Evolutionary conservation across 179 eudicot species (phyloP).

Genomic region (Camellia oleifera): DNA sequence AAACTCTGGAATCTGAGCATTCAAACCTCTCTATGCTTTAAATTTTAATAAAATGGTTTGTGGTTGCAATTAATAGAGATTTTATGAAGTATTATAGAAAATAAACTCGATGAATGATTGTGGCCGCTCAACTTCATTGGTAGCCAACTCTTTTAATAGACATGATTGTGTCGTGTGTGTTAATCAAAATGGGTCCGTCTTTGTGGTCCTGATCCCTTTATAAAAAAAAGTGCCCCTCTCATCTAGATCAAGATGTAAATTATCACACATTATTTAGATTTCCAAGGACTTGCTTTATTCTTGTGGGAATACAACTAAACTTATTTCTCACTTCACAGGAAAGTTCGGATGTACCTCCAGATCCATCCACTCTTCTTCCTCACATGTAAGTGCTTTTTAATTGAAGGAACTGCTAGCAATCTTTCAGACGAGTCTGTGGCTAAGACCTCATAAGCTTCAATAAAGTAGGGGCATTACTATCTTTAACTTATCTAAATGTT

Average conservation of each 20-base stretch:
- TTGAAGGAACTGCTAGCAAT: conserved; percentile 5
- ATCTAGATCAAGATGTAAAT: background rate
- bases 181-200: background rate
- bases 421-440: background rate
- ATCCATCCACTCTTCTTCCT: conserved; percentile 45
- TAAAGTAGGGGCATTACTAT: background rate
- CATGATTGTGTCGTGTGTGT: background rate
- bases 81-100: background rate
- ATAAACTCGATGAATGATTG: background rate
- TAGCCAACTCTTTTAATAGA: background rate
- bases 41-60: background rate
- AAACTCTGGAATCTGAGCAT: background rate
- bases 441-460: background rate
- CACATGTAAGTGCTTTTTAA: conserved; percentile 24
- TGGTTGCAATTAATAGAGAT: background rate
- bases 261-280: background rate
- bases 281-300: background rate
- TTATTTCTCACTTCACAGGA: conserved; percentile 29
- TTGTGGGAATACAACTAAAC: background rate
- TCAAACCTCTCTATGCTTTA: background rate
- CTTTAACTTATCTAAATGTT: background rate
- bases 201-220: background rate
- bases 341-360: conserved; percentile 34
- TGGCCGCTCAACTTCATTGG: background rate
- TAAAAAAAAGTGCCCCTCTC: background rate